Base-by-base conservation (phyloP, 805 yeast species). In the Candida yuanshanica region DNA sequence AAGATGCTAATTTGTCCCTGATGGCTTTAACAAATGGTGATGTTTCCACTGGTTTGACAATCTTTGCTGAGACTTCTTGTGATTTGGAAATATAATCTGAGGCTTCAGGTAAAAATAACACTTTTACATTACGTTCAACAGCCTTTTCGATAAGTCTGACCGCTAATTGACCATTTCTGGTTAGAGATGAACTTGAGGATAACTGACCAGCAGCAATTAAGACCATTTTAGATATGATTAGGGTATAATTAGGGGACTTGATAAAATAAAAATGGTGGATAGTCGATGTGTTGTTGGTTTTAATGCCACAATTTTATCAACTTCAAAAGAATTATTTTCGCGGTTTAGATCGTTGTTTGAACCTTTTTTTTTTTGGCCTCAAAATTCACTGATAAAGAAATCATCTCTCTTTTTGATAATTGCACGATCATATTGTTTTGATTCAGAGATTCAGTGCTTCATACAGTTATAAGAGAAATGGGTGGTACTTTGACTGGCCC, bases 61-160 rank as follows among this genome's bases (percentile, higher is more conserved):
- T 63, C 21, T 65, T 50, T 39, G 90, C 1, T 52, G 59, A 2
- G 90, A 81, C 54, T 77, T 77, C 39, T 77, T 46, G 45, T 2
- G 58, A 52, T 20, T 51, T 69, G 5, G 95, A 81, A 31, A 91
- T 71, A 59, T 88, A 91, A 59, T 91, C 98, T 5, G 93, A 74
- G 0, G 98, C 98, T 59, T 91, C 99, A 2, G 98, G 98, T 35
- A 91, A 72, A 55, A 93, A 88, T 5, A 93, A 66, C 4, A 87
- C 77, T 47, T 73, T 69, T 12, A 83, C 89, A 4, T 81, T 74
- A 13, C 69, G 57, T 2, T 62, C 63, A 0, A 83, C 72, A 0
- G 98, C 95, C 39, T 68, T 62, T n/a, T 64, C 58, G 14, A 91
- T 79, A 27, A 90, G 66, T 23, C 66, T 66, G 11, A 74, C 70